Conservation (phyloP, 2,329 filamentous ascomycete species). For the Trichophyton verrucosum region DNA sequence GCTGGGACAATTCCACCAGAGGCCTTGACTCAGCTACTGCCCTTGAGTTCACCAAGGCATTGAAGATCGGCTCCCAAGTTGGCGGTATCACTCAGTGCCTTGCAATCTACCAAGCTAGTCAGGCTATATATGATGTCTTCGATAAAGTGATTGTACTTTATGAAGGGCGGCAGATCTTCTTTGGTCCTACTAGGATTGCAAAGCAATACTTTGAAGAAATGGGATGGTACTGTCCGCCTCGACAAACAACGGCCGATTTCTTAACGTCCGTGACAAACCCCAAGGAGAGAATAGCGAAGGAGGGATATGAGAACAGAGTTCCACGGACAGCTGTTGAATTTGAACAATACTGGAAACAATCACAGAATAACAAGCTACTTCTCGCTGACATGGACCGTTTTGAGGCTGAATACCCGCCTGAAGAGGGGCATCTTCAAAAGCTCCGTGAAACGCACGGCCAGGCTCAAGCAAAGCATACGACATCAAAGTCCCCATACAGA, state of each 20-base stretch:
- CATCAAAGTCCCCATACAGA: slow-evolving; percentile 51
- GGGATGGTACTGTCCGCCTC: slow-evolving; percentile 54
- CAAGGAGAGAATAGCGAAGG: slow-evolving; percentile 42
- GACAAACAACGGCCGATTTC: slow-evolving; percentile 59
- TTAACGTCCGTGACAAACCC: slow-evolving; percentile 57
- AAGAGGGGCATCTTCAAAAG: slow-evolving; percentile 21
- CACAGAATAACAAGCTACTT: slow-evolving; percentile 21
- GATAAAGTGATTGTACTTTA: slow-evolving; percentile 66
- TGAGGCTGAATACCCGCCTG: slow-evolving; percentile 21
- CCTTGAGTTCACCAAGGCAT: slow-evolving; percentile 44
- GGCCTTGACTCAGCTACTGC: slow-evolving; percentile 47
- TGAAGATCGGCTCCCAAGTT: slow-evolving; percentile 41
- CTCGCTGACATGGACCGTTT: slow-evolving; percentile 26
- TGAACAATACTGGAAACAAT: slow-evolving; percentile 38
- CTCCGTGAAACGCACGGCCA: slow-evolving; percentile 23
- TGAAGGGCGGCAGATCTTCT: slow-evolving; percentile 67
- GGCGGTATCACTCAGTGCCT: slow-evolving; percentile 41
- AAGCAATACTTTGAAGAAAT: slow-evolving; percentile 54
- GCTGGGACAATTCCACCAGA: slow-evolving; percentile 39
- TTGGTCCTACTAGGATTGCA: slow-evolving; percentile 49
- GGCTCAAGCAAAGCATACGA: slow-evolving; percentile 28
- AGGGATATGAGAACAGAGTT: slow-evolving; percentile 49
- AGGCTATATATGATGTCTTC: slow-evolving; percentile 48
- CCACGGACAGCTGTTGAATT: slow-evolving; percentile 60
- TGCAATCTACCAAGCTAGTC: slow-evolving; percentile 46